Percentiles rank a stretch among this genome's conserved stretches.
phyloP scores from a whole-genome alignment of 2,329 filamentous ascomycete species.

The Saccharata proteae region DNA sequence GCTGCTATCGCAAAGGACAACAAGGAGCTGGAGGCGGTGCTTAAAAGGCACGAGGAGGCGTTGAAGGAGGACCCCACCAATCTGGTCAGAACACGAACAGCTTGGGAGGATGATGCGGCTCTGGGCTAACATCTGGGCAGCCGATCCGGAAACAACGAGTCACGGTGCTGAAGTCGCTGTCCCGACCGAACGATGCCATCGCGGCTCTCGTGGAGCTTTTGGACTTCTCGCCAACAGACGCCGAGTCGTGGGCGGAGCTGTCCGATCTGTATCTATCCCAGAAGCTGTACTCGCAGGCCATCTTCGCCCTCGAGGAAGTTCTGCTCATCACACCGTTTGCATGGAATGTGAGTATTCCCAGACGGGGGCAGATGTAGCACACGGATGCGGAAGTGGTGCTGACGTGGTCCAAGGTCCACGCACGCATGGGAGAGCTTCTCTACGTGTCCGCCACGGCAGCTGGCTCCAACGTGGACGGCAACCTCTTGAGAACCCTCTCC shows the following conservation, averaged over 20 bases:
- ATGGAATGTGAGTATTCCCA: conserved; percentile 70
- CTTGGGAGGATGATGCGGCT: no score
- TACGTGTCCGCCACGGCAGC: conserved; percentile 48
- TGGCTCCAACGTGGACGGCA: conserved; percentile 24
- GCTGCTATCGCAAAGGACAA: conserved; percentile 65
- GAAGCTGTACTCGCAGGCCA: conserved; percentile 67
- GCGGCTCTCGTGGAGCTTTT: conserved; percentile 61
- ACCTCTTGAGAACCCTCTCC: conserved; percentile 40
- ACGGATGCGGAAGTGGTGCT: background rate
- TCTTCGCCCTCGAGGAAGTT: conserved; percentile 85
- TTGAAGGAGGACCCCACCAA: conserved; percentile 65
- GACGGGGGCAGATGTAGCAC: no score
- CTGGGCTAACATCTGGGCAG: conserved; percentile 38
- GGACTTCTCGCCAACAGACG: conserved; percentile 76
- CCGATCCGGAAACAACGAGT: conserved; percentile 76
- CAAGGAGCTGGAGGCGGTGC: conserved; percentile 52
- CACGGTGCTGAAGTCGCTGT: conserved; percentile 65
- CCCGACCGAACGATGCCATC: conserved; percentile 59
- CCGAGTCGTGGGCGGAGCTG: conserved; percentile 87
- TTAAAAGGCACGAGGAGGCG: conserved; percentile 67
- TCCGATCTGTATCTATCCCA: conserved; percentile 74
- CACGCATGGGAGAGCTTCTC: conserved; percentile 70
- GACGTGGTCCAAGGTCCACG: conserved; percentile 55
- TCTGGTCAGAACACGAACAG: conserved; percentile 60
- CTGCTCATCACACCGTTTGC: conserved; percentile 78